Base-by-base conservation (phyloP, 1,284 basidiomycete species). In the Melampsora medusae region DNA sequence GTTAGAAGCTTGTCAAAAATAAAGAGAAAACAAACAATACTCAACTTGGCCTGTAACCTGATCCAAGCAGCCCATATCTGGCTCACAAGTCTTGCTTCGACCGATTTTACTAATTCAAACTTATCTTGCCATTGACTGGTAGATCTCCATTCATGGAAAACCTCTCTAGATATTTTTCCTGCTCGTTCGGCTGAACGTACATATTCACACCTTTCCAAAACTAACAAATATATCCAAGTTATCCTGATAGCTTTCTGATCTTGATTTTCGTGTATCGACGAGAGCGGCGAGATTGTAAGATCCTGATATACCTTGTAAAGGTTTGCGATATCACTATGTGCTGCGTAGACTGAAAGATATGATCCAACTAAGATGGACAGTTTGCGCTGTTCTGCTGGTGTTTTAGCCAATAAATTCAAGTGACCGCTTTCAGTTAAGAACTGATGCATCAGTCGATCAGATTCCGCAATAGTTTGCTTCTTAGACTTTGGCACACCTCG, bases 21-120 rank as follows among this genome's bases (percentile, higher is more conserved):
- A 38, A 28, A n/a, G 38, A 53, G n/a, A 64, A 28, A 42, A 31
- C 28, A 22, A 59, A 46, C 5, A 38, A 35, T 16, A 33, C 74
- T 65, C 60, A 76, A 76, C 74, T 69, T 76, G 3, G 74, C 74
- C 50, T 69, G 74, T 53, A 76, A 59, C 35, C 74, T 62, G 33
- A 76, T 76, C 74, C 74, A 76, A 56, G 67, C 46, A 6, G 74
- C 74, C 74, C 74, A 76, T 31, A 76, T 62, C 67, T 76, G 67
- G 65, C 74, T 76, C 7, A 69, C 50, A 33, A 76, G 59, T 65
- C 67, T 64, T 48, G 74, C 67, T 53, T 76, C 74, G 25, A 69
- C 67, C 1, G 67, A 69, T 76, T 64, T 60, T 19, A 76, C 74
- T 31, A 69, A 65, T 62, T 76, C 74, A 33, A 69, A 69, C 31